Conservation (phyloP, 306 rosid genomes). For the Prunus dulcis region DNA sequence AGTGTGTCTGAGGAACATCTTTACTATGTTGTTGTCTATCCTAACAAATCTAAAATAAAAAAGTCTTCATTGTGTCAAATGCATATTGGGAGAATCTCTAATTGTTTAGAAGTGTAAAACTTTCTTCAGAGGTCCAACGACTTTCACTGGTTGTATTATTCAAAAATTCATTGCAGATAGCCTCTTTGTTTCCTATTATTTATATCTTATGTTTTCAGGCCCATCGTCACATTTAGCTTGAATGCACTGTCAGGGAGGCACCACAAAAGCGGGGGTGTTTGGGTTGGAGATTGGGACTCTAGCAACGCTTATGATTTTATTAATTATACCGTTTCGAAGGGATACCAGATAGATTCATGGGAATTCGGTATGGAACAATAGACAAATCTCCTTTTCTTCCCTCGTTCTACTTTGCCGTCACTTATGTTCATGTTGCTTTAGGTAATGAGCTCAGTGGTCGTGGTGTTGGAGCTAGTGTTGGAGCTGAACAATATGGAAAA, state of each 20-base stretch:
- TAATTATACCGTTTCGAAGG: constrained; percentile 64
- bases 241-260: constrained; percentile 90
- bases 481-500: constrained; percentile 75
- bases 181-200: constrained; percentile 1
- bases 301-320: constrained; percentile 62
- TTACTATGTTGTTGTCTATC: not conserved
- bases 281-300: constrained; percentile 93
- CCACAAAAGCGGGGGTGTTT: constrained; percentile 28
- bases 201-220: constrained; percentile 48
- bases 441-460: constrained; percentile 91
- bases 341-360: constrained; percentile 83
- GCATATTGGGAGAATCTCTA: not conserved
- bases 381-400: constrained; percentile 21
- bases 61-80: not conserved
- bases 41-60: not conserved
- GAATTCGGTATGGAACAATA: constrained; percentile 69
- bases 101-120: not conserved
- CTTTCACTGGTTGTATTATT: not conserved
- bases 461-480: constrained; percentile 79
- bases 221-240: constrained; percentile 76
- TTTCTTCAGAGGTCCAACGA: not conserved
- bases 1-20: not conserved
- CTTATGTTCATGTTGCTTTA: constrained; percentile 29
- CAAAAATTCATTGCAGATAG: not conserved
- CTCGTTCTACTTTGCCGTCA: constrained; percentile 14